Percentiles rank a stretch among this genome's conserved stretches.
Conservation (phyloP, 768 basidiomycete genomes). For the Amylocystis lapponica region DNA sequence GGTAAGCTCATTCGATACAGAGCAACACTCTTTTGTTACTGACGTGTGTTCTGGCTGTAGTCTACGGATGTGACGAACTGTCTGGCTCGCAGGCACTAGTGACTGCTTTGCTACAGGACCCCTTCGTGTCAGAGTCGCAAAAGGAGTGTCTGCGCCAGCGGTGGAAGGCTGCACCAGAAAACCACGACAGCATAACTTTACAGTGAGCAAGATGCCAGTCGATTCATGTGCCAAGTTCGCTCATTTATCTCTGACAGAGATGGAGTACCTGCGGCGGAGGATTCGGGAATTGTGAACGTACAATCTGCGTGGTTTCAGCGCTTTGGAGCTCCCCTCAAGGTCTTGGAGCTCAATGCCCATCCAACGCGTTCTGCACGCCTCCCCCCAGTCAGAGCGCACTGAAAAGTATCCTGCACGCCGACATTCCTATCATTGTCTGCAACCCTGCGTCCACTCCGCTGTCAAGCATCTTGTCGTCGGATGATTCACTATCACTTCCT, state of each 20-base stretch:
- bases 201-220: conserved; percentile 6
- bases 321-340: conserved; percentile 37
- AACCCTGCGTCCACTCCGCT: conserved; percentile 54
- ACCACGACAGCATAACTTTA: conserved; percentile 3
- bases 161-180: conserved; percentile 26
- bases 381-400: conserved; percentile 2
- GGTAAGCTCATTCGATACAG: conserved; percentile 30
- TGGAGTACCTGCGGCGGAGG: conserved; percentile 7
- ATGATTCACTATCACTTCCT: conserved; percentile 13
- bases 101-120: conserved; percentile 66
- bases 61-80: conserved; percentile 51
- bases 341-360: conserved; percentile 21
- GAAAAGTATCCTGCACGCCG: conserved; percentile 34
- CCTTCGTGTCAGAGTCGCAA: conserved; percentile 51
- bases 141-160: conserved; percentile 40
- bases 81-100: conserved; percentile 54
- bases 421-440: conserved; percentile 58
- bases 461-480: conserved; percentile 25
- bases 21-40: neutral
- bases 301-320: conserved; percentile 52
- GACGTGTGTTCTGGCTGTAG: conserved; percentile 27
- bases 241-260: conserved; percentile 3
- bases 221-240: neutral
- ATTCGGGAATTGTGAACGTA: conserved; percentile 20
- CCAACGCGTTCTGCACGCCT: conserved; percentile 6